Base-by-base conservation (phyloP, 2,329 filamentous ascomycete genomes). In the Triangularia setosa region DNA sequence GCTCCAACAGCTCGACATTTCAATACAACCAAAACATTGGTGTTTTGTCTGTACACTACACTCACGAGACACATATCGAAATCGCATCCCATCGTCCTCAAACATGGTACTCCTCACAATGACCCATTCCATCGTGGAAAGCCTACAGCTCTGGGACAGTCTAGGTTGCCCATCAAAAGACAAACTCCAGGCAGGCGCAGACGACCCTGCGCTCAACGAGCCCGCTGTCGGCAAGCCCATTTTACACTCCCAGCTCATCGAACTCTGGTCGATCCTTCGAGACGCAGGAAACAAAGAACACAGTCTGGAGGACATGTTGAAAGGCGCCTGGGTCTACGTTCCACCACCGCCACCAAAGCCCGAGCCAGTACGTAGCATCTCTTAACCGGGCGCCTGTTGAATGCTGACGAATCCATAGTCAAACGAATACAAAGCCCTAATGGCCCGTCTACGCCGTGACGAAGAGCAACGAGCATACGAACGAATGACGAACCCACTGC, bases 391-490 rank as follows among this genome's bases (percentile, higher is more conserved):
- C n/a, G 11, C 18, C 11, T 18, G 8, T 12, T 44, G 11, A n/a
- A 63, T 69, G n/a, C 69, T 28, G 2, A 35, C n/a, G 21, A 12
- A 30, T 16, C 27, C 28, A 24, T 65, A 96, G 87, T 90, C 89
- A 0, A 80, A 87, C 7, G 90, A 96, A 78, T 98, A 94, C 79
- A 91, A 92, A 75, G 90, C 89, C 6, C 81, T 97, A 1, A 98
- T 98, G 92, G 87, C 88, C 24, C 87, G 89, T 16, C 86, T 99
- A 21, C 91, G 92, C 67, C 87, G 84, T 65, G 88, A 95, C 72
- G 90, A 94, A 78, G 93, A 98, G 80, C 85, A 88, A 69, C 87
- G 90, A 66, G 84, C 87, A 60, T 99, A 98, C 80, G 85, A 92
- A 69, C 87, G 89, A 73, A 92, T 98, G 88, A 79, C 90, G 59